Evolutionary conservation across 2,329 filamentous ascomycete genomes (phyloP), one percentile per base, ranked within the genome.

Genomic region (Trichophyton rubrum): DNA sequence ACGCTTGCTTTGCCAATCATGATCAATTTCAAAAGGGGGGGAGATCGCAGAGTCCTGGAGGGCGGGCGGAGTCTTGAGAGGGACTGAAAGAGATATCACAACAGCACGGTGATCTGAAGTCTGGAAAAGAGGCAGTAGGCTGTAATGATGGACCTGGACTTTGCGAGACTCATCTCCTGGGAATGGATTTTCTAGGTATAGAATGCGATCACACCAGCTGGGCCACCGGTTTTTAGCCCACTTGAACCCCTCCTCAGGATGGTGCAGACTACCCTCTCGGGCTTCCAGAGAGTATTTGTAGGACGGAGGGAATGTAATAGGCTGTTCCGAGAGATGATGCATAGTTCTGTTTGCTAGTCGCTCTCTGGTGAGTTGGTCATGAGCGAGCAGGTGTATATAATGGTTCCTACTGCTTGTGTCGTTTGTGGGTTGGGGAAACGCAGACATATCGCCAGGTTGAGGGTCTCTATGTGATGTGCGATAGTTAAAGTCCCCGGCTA

Each of bases 401-500:
- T 92, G 83, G 49, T 81, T 73, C 5, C 83, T 82, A 22, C 81
- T 78, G 11, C 70, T 68, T 2, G 73, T 67, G 27, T 76, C 61
- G 68, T 80, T 70, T 74, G 80, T 67, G 69, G 79, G 77, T 71
- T 86, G 72, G 67, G 93, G 82, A 81, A 90, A 88, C 3, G 72
- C 73, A 4, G 75, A 57, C 68, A 78, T 70, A 58, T 88, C 85
- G 1, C 78, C 74, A 0, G 81, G 76, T 0, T 78, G 75, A 0
- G 91, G 90, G 0, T 80, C 77, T 0, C 79, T 80, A 63, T 85
- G 81, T 6, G 85, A 84, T 17, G 92, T 95, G 66, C 93, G 87
- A 74, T 99, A 99, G 78, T 99, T 99, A 62, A 99, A 81, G 72
- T 99, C 93, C 24, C 93, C 93, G 0, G 86, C 87, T 55, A 97